Conservation (phyloP, 2,329 filamentous ascomycete species). For the Fusarium algeriense region DNA sequence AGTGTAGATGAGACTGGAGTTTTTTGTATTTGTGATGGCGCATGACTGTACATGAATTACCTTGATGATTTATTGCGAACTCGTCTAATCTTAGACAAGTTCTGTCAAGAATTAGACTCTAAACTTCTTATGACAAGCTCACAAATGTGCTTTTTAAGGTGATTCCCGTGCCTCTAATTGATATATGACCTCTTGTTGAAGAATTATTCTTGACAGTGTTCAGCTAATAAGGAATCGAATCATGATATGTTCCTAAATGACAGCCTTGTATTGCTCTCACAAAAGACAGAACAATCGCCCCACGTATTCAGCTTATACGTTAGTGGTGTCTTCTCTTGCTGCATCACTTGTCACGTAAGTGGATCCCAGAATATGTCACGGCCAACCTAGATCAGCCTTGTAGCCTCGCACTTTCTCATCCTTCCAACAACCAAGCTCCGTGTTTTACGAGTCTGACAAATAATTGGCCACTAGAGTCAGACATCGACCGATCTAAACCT, state of each 20-base stretch:
- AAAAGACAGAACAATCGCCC: not conserved
- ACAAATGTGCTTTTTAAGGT: no score
- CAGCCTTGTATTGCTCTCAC: not conserved
- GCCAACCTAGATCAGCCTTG: constrained; percentile 50
- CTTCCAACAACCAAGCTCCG: constrained; percentile 41
- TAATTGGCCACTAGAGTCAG: constrained; percentile 46
- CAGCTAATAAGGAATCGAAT: not conserved
- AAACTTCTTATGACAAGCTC: not conserved
- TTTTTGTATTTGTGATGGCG: constrained; percentile 2
- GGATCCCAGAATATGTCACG: constrained; percentile 40
- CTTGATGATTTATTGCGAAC: constrained; percentile 4
- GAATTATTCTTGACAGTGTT: not conserved
- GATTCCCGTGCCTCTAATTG: not conserved
- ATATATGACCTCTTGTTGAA: not conserved
- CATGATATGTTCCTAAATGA: not conserved
- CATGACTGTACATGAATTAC: constrained; percentile 29
- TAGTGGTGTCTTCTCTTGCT: not conserved
- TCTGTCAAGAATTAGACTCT: not conserved
- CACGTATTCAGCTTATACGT: no score
- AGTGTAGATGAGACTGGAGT: not conserved
- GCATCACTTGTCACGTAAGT: constrained; percentile 21
- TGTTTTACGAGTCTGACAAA: constrained; percentile 35
- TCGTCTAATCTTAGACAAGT: not conserved
- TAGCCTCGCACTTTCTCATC: constrained; percentile 50
- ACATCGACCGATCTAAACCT: constrained; percentile 15